Evolutionary conservation across 352 stramenopile genomes (phyloP), one percentile per base, ranked within the genome.

Genomic region (Phytopythium boreale): DNA sequence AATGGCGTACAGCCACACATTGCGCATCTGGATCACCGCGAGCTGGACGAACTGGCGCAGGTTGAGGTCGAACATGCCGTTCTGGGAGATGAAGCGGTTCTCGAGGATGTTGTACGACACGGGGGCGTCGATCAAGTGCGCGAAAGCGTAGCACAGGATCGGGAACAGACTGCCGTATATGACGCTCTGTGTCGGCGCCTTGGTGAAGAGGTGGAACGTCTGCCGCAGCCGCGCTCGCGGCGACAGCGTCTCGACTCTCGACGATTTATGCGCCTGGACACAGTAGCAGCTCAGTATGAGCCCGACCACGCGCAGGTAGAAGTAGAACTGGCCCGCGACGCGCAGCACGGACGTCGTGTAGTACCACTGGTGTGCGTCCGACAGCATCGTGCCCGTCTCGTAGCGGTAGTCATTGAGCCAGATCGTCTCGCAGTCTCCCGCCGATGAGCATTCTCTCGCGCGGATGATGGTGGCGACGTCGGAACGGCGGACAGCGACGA

Each of bases 111-210:
- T 59, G 61, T 84, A 84, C 4, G 71, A 71, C 12, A 81, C 67
- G 0, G 72, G 66, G 20, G 74, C 68, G 53, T 89, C 78, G 12
- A 87, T 69, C 26, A 81, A 31, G 49, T 89, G 78, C 2, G 80
- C 77, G 2, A 82, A 31, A 0, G 71, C 63, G 61, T 86, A 89
- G 61, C 71, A 79, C 0, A 66, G 29, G 17, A 86, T 74, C 1
- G 78, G 78, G 51, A 87, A 77, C 1, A 62, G 60, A 31, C 70
- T 80, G 7, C 77, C 76, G 64, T 77, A 86, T 2, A 87, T 64
- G n/a, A 89, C 66, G 22, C 72, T 76, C 47, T 89, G 75, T 8
- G 67, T 82, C 9, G 80, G 77, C 11, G 80, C 65, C 37, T 64
- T 77, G 43, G 81, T 62, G 41, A 89, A 79, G 0, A 84, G 37